A percentile compares a stretch with the other conserved stretches of the same genome.
Conservation (phyloP, 2,329 filamentous ascomycete species). For the Pleoardoris graminearum region DNA sequence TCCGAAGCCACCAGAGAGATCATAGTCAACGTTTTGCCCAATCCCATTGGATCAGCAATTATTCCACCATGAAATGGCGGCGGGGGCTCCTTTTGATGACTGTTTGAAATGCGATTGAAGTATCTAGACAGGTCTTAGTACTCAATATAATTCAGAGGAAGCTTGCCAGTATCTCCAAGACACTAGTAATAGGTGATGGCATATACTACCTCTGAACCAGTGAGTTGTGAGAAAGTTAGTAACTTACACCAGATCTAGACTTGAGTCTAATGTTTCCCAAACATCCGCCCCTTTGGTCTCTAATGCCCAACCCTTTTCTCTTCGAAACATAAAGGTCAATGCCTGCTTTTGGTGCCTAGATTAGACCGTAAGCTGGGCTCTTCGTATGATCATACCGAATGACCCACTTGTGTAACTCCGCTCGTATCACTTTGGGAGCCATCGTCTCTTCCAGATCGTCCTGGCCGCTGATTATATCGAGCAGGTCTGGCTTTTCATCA, state of each 20-base stretch:
- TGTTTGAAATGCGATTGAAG: background rate
- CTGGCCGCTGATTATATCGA: slow-evolving; percentile 7
- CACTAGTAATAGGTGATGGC: too few relatives aligned
- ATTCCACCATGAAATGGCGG: slow-evolving; percentile 17
- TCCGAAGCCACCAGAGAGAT: slow-evolving; percentile 16
- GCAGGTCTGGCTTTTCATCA: background rate
- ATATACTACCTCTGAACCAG: too few relatives aligned
- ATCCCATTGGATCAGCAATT: slow-evolving; percentile 25
- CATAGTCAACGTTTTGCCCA: slow-evolving; percentile 25
- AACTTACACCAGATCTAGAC: background rate
- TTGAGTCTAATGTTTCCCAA: slow-evolving; percentile 7
- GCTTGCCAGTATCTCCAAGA: too few relatives aligned
- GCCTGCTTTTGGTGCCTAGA: slow-evolving; percentile 18
- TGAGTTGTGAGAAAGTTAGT: too few relatives aligned
- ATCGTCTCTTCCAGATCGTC: slow-evolving; percentile 5
- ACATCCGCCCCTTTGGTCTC: background rate
- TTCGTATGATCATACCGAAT: too few relatives aligned
- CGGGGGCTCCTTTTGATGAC: background rate
- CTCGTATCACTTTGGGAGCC: background rate
- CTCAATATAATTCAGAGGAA: too few relatives aligned
- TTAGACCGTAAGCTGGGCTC: too few relatives aligned
- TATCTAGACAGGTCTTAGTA: too few relatives aligned
- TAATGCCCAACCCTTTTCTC: slow-evolving; percentile 11
- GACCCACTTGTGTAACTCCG: slow-evolving; percentile 6
- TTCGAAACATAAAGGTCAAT: slow-evolving; percentile 9